Percentiles rank a stretch among this genome's conserved stretches.
These are phyloP conservation scores for Pythium guiyangense DNA, from an alignment of 352 stramenopile genomes.

Conservation along the genomic window DNA sequence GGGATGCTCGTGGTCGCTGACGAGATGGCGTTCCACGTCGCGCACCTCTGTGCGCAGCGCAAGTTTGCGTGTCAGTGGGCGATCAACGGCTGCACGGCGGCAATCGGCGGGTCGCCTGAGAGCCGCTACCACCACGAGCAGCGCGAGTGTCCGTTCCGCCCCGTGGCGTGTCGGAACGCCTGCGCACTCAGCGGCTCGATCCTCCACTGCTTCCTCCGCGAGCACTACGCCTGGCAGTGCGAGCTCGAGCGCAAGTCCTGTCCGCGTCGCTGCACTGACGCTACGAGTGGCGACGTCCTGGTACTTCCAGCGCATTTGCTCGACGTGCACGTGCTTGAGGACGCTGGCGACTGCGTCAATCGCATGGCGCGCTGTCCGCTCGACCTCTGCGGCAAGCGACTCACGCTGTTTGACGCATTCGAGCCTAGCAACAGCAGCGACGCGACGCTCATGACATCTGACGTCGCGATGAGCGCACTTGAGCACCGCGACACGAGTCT, in stretches of 20 bases:
- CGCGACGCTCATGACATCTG: conserved; percentile 18
- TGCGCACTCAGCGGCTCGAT: conserved; percentile 39
- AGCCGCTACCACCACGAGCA: conserved; percentile 52
- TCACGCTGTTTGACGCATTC: conserved; percentile 40
- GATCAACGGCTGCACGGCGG: conserved; percentile 34
- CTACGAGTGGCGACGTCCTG: background rate
- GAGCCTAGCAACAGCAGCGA: background rate
- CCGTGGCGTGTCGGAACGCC: conserved; percentile 41
- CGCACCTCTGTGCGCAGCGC: conserved; percentile 40
- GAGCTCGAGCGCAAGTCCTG: conserved; percentile 38
- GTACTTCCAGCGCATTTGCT: conserved; percentile 29
- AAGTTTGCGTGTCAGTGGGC: conserved; percentile 50
- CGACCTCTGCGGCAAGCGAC: conserved; percentile 63
- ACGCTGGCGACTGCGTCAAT: conserved; percentile 41
- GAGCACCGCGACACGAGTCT: conserved; percentile 4
- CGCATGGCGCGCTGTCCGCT: conserved; percentile 39
- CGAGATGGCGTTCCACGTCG: conserved; percentile 57
- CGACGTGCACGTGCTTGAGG: conserved; percentile 34
- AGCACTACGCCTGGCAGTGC: conserved; percentile 75
- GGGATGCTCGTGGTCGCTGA: conserved; percentile 36
- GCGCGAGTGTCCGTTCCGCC: conserved; percentile 48
- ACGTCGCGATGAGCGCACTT: background rate
- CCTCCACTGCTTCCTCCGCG: conserved; percentile 35
- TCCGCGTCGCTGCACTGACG: conserved; percentile 18
- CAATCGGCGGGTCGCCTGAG: conserved; percentile 31